Evolutionary conservation across 495 filamentous ascomycete species (phyloP).

Genomic region (Friedmanniomyces endolithicus): DNA sequence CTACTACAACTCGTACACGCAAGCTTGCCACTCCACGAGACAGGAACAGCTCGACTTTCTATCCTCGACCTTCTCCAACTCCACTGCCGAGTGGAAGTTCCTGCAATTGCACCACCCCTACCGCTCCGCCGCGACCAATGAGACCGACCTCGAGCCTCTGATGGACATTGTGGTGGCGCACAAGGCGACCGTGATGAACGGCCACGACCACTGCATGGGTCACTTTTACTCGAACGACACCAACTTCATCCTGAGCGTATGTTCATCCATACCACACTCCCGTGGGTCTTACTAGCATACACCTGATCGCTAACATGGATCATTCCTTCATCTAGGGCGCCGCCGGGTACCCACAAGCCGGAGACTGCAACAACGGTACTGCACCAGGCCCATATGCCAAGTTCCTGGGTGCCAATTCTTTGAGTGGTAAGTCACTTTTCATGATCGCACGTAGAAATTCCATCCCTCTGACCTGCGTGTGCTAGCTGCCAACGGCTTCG

Average conservation of each 20-base stretch:
- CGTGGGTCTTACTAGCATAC: no score
- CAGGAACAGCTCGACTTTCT: slow-evolving; percentile 2
- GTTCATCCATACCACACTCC: no score
- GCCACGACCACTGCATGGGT: slow-evolving; percentile 2
- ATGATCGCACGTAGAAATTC: neutral
- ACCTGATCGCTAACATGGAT: no score
- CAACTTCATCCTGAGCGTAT: neutral
- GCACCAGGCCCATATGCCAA: neutral
- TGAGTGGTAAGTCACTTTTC: neutral
- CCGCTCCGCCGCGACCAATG: neutral
- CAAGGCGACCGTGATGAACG: neutral
- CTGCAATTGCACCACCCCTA: neutral
- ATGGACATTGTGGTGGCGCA: neutral
- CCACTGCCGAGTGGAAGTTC: neutral
- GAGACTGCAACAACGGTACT: slow-evolving; percentile 2
- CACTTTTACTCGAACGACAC: neutral
- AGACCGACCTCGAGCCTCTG: neutral
- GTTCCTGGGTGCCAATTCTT: neutral
- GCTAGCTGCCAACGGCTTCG: slow-evolving; percentile 1
- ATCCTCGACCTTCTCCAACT: neutral
- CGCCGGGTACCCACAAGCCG: slow-evolving; percentile 1
- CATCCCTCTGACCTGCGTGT: neutral
- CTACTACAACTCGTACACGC: slow-evolving; percentile 1
- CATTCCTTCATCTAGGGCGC: neutral
- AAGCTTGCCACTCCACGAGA: neutral